These are phyloP conservation scores for Russula olivacea DNA, from an alignment of 768 basidiomycete genomes.

Conservation along the genomic window DNA sequence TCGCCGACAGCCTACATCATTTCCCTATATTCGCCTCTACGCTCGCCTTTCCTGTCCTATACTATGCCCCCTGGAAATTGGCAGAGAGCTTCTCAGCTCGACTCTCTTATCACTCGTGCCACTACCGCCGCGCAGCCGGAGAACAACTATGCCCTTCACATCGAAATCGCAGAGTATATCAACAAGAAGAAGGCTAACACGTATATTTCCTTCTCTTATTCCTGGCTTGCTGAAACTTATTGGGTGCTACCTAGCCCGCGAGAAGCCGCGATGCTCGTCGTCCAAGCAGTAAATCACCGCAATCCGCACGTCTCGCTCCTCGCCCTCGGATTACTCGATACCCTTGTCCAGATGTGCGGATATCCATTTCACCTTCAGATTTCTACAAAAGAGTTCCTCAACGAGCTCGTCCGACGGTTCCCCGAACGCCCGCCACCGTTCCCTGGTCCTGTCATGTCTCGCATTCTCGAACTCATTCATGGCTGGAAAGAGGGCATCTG, in stretches of 20 bases:
- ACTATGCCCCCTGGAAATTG: slow-evolving; percentile 31
- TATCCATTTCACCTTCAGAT: slow-evolving; percentile 98
- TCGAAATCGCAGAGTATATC: slow-evolving; percentile 91
- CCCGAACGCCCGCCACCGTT: slow-evolving; percentile 96
- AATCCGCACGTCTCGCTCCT: slow-evolving; percentile 89
- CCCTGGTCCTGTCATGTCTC: slow-evolving; percentile 90
- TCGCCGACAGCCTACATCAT: neutral
- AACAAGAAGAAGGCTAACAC: slow-evolving; percentile 95
- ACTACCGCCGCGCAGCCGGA: slow-evolving; percentile 83
- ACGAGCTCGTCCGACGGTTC: slow-evolving; percentile 96
- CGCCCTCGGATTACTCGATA: slow-evolving; percentile 80
- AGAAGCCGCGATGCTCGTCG: slow-evolving; percentile 83
- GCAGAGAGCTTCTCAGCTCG: slow-evolving; percentile 55
- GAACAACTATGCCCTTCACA: slow-evolving; percentile 86
- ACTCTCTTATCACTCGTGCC: slow-evolving; percentile 70
- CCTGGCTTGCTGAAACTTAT: neutral
- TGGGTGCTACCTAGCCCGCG: slow-evolving; percentile 55
- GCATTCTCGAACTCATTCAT: slow-evolving; percentile 88
- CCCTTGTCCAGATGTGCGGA: slow-evolving; percentile 91
- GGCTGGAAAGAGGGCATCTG: slow-evolving; percentile 95
- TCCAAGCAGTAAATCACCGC: slow-evolving; percentile 82
- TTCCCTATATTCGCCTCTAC: neutral
- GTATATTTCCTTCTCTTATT: slow-evolving; percentile 41
- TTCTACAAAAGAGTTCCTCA: slow-evolving; percentile 94
- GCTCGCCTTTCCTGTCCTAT: neutral